Base-by-base conservation (phyloP, 768 basidiomycete genomes). In the Russula vinacea region DNA sequence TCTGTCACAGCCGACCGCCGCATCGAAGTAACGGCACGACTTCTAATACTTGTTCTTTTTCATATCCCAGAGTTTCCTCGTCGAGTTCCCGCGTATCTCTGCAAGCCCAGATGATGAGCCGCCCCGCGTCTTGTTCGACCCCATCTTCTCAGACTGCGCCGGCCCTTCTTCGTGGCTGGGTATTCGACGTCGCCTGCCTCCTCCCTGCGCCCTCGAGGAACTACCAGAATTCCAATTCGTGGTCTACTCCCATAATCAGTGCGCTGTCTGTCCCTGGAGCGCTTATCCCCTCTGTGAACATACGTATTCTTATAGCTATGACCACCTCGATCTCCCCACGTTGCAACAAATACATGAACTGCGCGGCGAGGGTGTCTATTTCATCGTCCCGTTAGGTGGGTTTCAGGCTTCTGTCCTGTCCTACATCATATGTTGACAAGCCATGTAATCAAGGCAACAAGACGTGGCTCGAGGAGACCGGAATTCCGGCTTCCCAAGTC, bases 231-330 rank as follows among this genome's bases (percentile, higher is more conserved):
- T 29, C 29, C 29, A 29, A 29, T 29, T 29, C 29, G 29, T 29
- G 29, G 29, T 29, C 29, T 76, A 78, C 52, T 75, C 74, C 24
- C 79, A 80, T 65, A 79, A 79, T 67, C 79, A 79, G 78, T 80
- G 51, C 19, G 76, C 71, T 52, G 6, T 42, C 45, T 24, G 17
- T 33, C 26, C 47, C 9, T 5, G 13, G 35, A 22, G 5, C 5
- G 37, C 35, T n/a, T 35, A 35, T 49, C 26, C 19, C n/a, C 22
- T 29, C n/a, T 32, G 8, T n/a, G 2, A 1, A 26, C 16, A 56
- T 49, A 42, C 10, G 5, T 29, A 29, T 29, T 29, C 29, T 29
- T 29, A 16, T 54, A 78, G 79, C 67, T 79, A 78, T 66, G 78
- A 79, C 66, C 79, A 79, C 62, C 74, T 78, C n/a, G 78, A 79